Evolutionary conservation across 441 rosid species (phyloP).

Genomic region (Bruguiera hainesii): DNA sequence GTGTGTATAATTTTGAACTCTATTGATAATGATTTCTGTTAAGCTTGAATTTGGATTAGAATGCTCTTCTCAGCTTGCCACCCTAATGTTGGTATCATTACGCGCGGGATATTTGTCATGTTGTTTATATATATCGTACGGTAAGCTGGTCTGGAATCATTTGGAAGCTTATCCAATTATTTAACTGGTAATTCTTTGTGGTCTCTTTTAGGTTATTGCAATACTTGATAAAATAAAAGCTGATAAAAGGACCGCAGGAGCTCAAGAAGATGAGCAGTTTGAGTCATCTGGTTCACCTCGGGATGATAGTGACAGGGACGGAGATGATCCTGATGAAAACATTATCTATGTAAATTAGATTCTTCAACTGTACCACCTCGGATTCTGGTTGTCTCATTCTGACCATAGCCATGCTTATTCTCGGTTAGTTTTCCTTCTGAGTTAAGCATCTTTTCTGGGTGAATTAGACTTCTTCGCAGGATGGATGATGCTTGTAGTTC

Average conservation of each 20-base stretch:
- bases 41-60: background rate
- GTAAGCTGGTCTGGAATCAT: background rate
- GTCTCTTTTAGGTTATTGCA: slow-evolving; percentile 64
- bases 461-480: background rate
- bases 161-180: background rate
- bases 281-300: slow-evolving; percentile 34
- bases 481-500: background rate
- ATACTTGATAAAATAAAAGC: slow-evolving; percentile 75
- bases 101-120: too few species aligned
- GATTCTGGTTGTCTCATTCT: slow-evolving; percentile 9
- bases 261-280: slow-evolving; percentile 27
- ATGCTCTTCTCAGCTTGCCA: too few species aligned
- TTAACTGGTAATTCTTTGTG: too few species aligned
- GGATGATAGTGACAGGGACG: slow-evolving; percentile 53
- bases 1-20: too few species aligned
- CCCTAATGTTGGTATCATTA: too few species aligned
- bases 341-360: slow-evolving; percentile 66
- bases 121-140: too few species aligned
- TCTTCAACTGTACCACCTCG: background rate
- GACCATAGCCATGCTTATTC: slow-evolving; percentile 8
- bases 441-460: background rate
- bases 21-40: background rate
- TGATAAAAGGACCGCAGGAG: slow-evolving; percentile 38
- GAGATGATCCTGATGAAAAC: slow-evolving; percentile 66
- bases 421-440: slow-evolving; percentile 31